Evolutionary conservation across 306 rosid genomes (phyloP).

Genomic region (Notholithocarpus densiflorus): DNA sequence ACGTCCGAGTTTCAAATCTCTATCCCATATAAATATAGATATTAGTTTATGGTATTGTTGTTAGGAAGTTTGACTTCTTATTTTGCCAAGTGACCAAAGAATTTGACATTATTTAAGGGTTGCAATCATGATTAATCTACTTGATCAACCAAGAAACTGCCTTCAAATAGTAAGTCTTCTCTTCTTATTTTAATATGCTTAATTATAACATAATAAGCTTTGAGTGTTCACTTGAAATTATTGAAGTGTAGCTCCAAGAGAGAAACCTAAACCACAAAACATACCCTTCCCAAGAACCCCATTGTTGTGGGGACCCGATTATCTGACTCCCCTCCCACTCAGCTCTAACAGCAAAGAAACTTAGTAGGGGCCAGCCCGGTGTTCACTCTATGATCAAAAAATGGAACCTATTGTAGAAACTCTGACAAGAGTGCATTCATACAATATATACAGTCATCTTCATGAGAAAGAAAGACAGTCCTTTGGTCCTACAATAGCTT

Average conservation of each 20-base stretch:
- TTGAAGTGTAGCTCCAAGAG: background rate
- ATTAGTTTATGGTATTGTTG: background rate
- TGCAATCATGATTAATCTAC: background rate
- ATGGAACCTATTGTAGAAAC: background rate
- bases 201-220: background rate
- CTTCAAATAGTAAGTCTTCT: background rate
- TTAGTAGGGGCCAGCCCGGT: conserved; percentile 57
- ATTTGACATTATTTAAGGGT: background rate
- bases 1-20: too few relatives aligned
- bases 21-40: too few relatives aligned
- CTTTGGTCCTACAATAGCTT: conserved; percentile 16
- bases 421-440: conserved; percentile 33
- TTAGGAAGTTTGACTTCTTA: background rate
- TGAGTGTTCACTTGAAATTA: background rate
- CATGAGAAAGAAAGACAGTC: conserved; percentile 14
- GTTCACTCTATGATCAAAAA: conserved; percentile 35
- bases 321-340: conserved; percentile 40
- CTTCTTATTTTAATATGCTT: background rate
- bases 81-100: background rate
- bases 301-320: conserved; percentile 34
- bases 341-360: conserved; percentile 30
- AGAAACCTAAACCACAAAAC: background rate
- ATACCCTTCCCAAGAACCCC: conserved; percentile 2
- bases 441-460: conserved; percentile 13
- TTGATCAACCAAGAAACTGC: background rate